Evolutionary conservation across 2,329 filamentous ascomycete species (phyloP).

Genomic region (Elsinoe fawcettii): DNA sequence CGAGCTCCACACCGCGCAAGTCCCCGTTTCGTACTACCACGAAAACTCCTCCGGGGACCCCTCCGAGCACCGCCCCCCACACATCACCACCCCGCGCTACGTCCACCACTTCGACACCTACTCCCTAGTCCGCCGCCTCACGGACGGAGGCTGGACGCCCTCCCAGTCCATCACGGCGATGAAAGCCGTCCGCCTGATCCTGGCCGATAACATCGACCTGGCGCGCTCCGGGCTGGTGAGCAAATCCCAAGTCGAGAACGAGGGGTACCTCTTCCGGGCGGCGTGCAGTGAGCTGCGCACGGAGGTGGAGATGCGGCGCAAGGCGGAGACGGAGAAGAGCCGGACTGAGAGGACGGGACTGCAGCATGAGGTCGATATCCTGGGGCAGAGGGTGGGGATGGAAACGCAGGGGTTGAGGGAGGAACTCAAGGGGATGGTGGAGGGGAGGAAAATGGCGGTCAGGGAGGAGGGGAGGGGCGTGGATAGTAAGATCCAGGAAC

Average conservation of each 20-base stretch:
- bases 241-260: slow-evolving; percentile 88
- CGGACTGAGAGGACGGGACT: slow-evolving; percentile 75
- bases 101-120: slow-evolving; percentile 97
- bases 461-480: slow-evolving; percentile 77
- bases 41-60: slow-evolving; percentile 21
- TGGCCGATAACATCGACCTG: slow-evolving; percentile 71
- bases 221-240: slow-evolving; percentile 75
- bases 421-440: slow-evolving; percentile 90
- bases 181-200: slow-evolving; percentile 76
- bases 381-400: slow-evolving; percentile 76
- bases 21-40: slow-evolving; percentile 20
- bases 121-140: slow-evolving; percentile 72
- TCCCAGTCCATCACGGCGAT: slow-evolving; percentile 76
- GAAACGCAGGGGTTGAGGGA: slow-evolving; percentile 77
- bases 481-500: slow-evolving; percentile 82
- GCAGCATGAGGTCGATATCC: slow-evolving; percentile 91
- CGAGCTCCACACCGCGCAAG: slow-evolving; percentile 6
- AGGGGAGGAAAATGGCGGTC: slow-evolving; percentile 89
- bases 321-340: slow-evolving; percentile 69
- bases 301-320: slow-evolving; percentile 72
- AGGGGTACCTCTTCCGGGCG: slow-evolving; percentile 87
- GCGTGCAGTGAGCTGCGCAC: slow-evolving; percentile 87
- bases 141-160: slow-evolving; percentile 60
- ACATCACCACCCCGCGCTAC: slow-evolving; percentile 67
- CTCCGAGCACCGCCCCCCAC: slow-evolving; percentile 49